Evolutionary conservation across 1,284 basidiomycete species (phyloP), one percentile per base, ranked within the genome.

Genomic region (Moesziomyces sp.): DNA sequence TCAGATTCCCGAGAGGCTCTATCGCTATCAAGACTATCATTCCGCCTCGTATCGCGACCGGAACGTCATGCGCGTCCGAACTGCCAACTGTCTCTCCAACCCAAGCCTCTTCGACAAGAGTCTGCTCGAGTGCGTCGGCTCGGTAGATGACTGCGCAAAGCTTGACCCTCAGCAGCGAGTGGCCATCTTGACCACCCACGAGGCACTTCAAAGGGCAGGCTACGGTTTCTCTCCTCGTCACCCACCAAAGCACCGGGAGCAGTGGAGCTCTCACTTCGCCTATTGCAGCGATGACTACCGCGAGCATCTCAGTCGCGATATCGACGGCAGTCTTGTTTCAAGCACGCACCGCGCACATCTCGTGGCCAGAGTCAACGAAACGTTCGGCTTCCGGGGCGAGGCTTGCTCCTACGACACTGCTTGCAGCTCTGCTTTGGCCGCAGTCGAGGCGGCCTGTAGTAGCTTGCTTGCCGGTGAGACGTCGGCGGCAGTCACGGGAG

Each of bases 121-220:
- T 46, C 46, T 74, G 11, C 45, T 74, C 14, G 58, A 56, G 3
- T 43, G 56, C 16, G 38, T 24, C 5, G 38, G 47, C 1, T 55
- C 61, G 16, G n/a, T 28, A 23, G 55, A 64, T 11, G 63, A 66
- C 21, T 69, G 61, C 55, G 50, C 51, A 13, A 52, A 64, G 33
- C 54, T 74, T 26, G 75, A 77, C 42, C 75, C 75, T 6, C 75
- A 77, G 47, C 75, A 77, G 46, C 59, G 75, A 11, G 19, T 74
- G 10, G 56, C 72, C 44, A 55, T 77, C 42, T 40, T 68, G 38
- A 67, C 61, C 24, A 65, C 59, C 3, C 46, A 55, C 44, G 72
- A 74, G 46, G 54, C 68, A 0, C 54, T 77, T 18, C 61, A 71
- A 40, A 52, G 46, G 40, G 72, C 66, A 8, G 72, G 66, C 3